Evolutionary conservation across 2,329 filamentous ascomycete genomes (phyloP).

Genomic region (Phialophora verrucosa): DNA sequence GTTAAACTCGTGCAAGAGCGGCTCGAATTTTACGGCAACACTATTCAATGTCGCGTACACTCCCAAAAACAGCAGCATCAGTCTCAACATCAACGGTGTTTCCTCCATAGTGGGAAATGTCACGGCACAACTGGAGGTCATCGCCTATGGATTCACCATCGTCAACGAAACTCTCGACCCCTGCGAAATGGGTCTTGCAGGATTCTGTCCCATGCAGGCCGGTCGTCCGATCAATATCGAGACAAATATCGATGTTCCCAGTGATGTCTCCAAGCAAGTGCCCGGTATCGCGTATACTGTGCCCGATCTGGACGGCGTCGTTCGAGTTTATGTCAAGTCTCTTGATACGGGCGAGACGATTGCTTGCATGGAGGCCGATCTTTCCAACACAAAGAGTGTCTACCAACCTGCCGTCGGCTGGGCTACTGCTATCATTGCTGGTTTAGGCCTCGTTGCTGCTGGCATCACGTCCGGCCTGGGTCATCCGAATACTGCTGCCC

Average conservation of each 20-base stretch:
- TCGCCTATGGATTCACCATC: conserved; percentile 81
- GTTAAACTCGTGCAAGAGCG: conserved; percentile 80
- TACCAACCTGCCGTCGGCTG: conserved; percentile 87
- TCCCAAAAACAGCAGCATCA: conserved; percentile 70
- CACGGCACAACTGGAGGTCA: conserved; percentile 74
- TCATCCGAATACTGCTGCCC: conserved; percentile 90
- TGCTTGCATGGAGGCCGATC: conserved; percentile 83
- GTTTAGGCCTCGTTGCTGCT: conserved; percentile 80
- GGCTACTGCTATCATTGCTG: conserved; percentile 85
- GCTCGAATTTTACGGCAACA: conserved; percentile 84
- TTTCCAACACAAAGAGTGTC: conserved; percentile 92
- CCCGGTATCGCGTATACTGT: conserved; percentile 88
- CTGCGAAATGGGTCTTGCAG: conserved; percentile 70
- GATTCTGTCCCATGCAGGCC: conserved; percentile 89
- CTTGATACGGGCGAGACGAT: conserved; percentile 68
- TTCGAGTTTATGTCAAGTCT: conserved; percentile 80
- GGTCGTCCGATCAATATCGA: conserved; percentile 74
- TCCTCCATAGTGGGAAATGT: conserved; percentile 85
- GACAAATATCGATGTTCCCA: conserved; percentile 69
- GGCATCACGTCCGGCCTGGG: conserved; percentile 88
- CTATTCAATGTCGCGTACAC: conserved; percentile 79
- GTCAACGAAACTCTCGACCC: conserved; percentile 73
- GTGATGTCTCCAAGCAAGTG: conserved; percentile 66
- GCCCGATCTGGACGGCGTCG: conserved; percentile 86
- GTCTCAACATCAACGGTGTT: conserved; percentile 77